Base-by-base conservation (phyloP, 805 yeast genomes). In the Pichia ethanolica region DNA sequence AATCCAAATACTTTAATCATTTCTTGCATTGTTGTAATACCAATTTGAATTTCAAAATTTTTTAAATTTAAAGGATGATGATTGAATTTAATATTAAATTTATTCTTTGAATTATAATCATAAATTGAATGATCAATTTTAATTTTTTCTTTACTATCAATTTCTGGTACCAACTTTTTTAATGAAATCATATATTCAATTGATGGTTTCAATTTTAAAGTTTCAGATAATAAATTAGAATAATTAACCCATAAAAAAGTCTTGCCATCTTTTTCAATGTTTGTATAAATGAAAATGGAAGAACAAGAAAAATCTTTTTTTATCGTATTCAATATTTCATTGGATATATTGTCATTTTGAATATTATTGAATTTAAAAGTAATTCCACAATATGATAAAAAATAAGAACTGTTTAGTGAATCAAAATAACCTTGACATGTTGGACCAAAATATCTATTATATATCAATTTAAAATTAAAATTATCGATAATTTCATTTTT, bases 401-500 rank as follows among this genome's bases (percentile, higher is more conserved):
- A 61, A 55, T 79, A 81, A 27, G 59, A 35, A 2, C 12, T 9
- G 6, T 12, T 33, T 12, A 60, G 53, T 1, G 49, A 47, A 42
- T 66, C 61, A 9, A 69, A 55, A 30, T 56, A 60, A 0, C 85
- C 86, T 1, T 83, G 81, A 51, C 75, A 78, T 0, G 86, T 80
- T 2, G 85, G 85, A 0, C 86, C 86, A 58, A 81, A 77, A 2
- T 73, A 67, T 57, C 72, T 75, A 56, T 79, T 78, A 60, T 81
- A 81, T 3, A 80, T 68, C 14, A 67, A 62, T 42, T 72, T 73
- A 53, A 78, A 66, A 12, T 59, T 59, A 12, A 63, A 61, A 25
- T 55, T 55, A 7, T 47, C 11, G 42, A 59, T 56, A 5, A 48
- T 35, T 32, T 55, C 65, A 36, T 53, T 58, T 37, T 62, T 59